phyloP scores from a whole-genome alignment of 2,329 filamentous ascomycete species.

The Pseudogymnoascus sp. region DNA sequence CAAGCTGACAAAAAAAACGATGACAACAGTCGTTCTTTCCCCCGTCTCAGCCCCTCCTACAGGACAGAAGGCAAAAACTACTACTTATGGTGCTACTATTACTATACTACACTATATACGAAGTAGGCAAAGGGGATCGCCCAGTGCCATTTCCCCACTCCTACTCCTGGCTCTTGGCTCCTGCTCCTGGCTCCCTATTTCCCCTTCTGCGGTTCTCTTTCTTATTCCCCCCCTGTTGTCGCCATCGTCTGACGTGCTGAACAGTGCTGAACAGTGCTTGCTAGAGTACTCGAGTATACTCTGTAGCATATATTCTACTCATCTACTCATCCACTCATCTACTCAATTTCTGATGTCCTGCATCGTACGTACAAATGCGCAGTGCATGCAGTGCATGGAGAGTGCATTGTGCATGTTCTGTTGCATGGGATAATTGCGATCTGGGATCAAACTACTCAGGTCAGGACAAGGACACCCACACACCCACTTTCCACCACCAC shows the following conservation, averaged over 20 bases:
- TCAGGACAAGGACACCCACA: background rate
- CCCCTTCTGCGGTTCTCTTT: background rate
- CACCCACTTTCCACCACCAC: background rate
- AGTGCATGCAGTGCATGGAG: background rate
- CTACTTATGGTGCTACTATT: background rate
- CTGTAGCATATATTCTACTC: background rate
- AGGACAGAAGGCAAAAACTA: background rate
- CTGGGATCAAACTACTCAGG: background rate
- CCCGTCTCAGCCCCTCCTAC: background rate
- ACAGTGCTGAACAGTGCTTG: background rate
- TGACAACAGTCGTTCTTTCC: background rate
- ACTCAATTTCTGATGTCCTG: background rate
- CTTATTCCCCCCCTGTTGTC: background rate
- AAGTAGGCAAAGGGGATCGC: constrained; percentile 2
- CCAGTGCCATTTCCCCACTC: background rate
- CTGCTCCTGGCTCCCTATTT: background rate
- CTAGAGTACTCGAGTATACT: background rate
- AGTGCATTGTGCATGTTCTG: background rate
- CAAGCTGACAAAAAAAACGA: constrained; percentile 1
- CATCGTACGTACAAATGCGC: background rate
- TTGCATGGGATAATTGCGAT: background rate
- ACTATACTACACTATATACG: background rate
- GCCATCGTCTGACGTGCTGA: background rate
- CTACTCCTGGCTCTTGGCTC: background rate
- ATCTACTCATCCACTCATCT: background rate